Evolutionary conservation across 2,329 filamentous ascomycete species (phyloP), one percentile per base, ranked within the genome.

Genomic region (Trichophyton benhamiae): DNA sequence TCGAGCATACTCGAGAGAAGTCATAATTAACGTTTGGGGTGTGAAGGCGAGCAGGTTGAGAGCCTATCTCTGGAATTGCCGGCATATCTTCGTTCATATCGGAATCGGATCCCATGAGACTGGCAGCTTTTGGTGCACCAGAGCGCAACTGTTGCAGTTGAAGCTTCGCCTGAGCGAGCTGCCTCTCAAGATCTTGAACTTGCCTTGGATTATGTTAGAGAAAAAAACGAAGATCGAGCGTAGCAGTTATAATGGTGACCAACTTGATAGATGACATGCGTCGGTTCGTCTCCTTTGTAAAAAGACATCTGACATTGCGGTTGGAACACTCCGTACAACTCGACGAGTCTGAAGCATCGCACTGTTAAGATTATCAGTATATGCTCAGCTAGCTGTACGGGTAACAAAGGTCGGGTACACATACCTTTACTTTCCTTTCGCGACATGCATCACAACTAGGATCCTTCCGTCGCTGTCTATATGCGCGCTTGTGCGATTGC

Each of bases 211-310:
- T 3, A 27, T 20, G 61, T 49, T 60, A 62, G 44, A 52, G 20
- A 33, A 25, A 59, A 38, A 7, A 27, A 27, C 6, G 27, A 55
- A 60, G 33, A 58, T 15, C 61, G 60, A 48, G 38, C 30, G 33
- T 25, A 52, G 25, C 7, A 30, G 61, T 62, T 59, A 20, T 38
- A 11, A n/a, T 49, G 57, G 41, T 27, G 17, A 75, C 80, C 69
- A 74, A 84, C 83, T 97, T 99, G 77, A 97, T 97, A 1, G 92
- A 97, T 17, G 94, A 97, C 94, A 99, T 99, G 64, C 94, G 85
- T 63, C 94, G 83, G 73, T 99, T 99, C 11, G 94, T 99, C 75
- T 99, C 94, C 76, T 99, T 99, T 58, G 94, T 99, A 72, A 99
- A 99, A 71, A 97, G 92, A 72, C 94, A 99, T 74, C 95, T 95